These are phyloP conservation scores for Tetraselmis striata DNA, from an alignment of 139 green algal species.

Conservation along the genomic window DNA sequence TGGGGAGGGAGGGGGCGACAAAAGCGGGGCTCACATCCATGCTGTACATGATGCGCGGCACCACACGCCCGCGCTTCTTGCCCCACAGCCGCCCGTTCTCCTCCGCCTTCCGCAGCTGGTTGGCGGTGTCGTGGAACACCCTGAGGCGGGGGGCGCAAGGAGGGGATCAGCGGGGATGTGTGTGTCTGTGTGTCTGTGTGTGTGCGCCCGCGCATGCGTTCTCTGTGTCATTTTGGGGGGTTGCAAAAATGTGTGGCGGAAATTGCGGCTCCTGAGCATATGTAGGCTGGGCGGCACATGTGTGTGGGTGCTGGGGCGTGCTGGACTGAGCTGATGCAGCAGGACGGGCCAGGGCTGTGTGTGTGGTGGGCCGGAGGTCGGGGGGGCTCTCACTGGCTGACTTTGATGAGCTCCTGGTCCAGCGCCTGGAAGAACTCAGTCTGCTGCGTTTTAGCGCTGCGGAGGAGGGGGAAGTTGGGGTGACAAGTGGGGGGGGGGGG, in stretches of 20 bases:
- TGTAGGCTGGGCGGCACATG: too few relatives aligned
- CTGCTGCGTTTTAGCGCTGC: background rate
- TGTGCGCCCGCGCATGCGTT: too few relatives aligned
- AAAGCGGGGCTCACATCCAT: background rate
- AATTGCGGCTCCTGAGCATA: too few relatives aligned
- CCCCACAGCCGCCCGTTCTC: background rate
- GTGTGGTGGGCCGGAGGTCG: background rate
- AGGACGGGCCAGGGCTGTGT: background rate
- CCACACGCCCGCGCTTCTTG: background rate
- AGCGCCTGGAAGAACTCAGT: background rate
- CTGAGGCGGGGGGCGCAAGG: background rate
- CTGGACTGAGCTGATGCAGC: background rate
- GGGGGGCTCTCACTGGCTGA: background rate
- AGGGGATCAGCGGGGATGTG: background rate
- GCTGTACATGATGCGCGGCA: background rate
- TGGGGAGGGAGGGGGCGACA: too few relatives aligned
- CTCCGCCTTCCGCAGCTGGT: background rate
- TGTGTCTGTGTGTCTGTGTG: background rate
- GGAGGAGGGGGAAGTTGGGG: background rate
- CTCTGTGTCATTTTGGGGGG: too few relatives aligned
- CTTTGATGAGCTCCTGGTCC: background rate
- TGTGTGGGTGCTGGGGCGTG: background rate
- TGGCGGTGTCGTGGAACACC: background rate
- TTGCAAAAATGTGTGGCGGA: too few relatives aligned
- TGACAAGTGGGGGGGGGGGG: background rate